Evolutionary conservation across 768 basidiomycete species (phyloP), one percentile per base, ranked within the genome.

Genomic region (Phanerochaete sordida): DNA sequence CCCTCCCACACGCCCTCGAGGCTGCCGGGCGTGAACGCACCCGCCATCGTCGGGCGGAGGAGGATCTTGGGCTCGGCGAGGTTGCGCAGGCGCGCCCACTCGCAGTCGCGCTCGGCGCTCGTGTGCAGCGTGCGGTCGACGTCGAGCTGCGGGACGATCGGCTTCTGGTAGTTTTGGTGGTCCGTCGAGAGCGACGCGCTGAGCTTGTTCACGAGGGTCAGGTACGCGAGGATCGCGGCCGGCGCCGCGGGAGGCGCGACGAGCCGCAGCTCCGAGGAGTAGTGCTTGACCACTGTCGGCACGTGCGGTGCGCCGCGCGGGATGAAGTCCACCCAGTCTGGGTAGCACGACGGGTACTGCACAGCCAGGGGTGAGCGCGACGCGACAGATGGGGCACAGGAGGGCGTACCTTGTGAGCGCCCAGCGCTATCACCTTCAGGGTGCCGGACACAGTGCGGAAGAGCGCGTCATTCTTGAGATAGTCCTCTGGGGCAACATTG

Each of bases 1-100:
- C 90, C 90, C 70, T 93, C 91, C 90, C 90, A 93, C 15, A 85
- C 74, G 6, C 90, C 91, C 61, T 91, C 87, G 35, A 90, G 72
- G 59, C 86, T 89, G 50, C 90, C 88, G 3, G 85, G 82, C 28
- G 71, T 75, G 66, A 87, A 89, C 19, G 80, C 77, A 13, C 76
- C 75, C 5, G 79, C 75, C 24, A 80, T 65, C 11, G 70, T 56
- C n/a, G 67, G 70, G 55, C 68, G 67, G 30, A 70, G 70, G 48
- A 80, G 66, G 67, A 83, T 84, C 44, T 86, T 57, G 13, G 62
- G 60, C 30, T 66, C 62, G 1, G 63, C 64, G 6, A 68, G 51
- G 35, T 62, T 63, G 30, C 65, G 52, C 15, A 60, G 65, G 11
- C 67, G 78, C 26, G 79, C 78, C 86, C 90, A 91, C 65, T 90